phyloP scores from a whole-genome alignment of 208 protist genomes.

The Zelonia costaricensis region DNA sequence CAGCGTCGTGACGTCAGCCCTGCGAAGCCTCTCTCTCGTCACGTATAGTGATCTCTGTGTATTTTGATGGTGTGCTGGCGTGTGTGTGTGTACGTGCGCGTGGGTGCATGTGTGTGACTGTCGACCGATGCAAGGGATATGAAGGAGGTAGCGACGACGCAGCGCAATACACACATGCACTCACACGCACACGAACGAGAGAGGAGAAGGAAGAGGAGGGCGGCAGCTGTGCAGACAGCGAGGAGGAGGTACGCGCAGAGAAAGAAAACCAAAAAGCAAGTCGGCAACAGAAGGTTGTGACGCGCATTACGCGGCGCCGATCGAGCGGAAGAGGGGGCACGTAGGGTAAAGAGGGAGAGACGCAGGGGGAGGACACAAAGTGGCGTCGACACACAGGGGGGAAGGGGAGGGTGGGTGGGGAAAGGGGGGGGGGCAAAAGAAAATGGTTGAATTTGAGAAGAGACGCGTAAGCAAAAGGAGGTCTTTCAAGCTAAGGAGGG shows the following conservation, averaged over 20 bases:
- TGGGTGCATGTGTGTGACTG: too few relatives aligned
- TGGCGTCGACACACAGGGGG: not conserved
- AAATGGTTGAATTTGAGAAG: not conserved
- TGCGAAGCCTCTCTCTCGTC: too few relatives aligned
- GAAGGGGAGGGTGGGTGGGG: not conserved
- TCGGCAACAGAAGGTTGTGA: not conserved
- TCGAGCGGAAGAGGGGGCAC: not conserved
- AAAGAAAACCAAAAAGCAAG: not conserved
- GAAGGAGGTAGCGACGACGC: too few relatives aligned
- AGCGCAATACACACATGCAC: not conserved
- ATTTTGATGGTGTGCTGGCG: too few relatives aligned
- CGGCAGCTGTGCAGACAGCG: not conserved
- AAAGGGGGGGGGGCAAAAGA: not conserved
- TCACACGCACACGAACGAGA: not conserved
- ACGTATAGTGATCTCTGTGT: too few relatives aligned
- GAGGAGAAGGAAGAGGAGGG: not conserved
- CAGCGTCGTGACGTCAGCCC: too few relatives aligned
- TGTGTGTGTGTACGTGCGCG: too few relatives aligned
- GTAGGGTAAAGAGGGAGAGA: not conserved
- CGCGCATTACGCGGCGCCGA: conserved; percentile 1
- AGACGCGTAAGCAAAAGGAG: conserved; percentile 4
- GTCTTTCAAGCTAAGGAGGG: conserved; percentile 16
- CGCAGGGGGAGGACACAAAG: not conserved
- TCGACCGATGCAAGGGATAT: not conserved
- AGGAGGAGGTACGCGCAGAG: not conserved